A percentile compares a stretch with the other conserved stretches of the same genome.
These are phyloP conservation scores for Dactylellina drechsleri DNA, from an alignment of 2,329 filamentous ascomycete genomes.

Conservation along the genomic window DNA sequence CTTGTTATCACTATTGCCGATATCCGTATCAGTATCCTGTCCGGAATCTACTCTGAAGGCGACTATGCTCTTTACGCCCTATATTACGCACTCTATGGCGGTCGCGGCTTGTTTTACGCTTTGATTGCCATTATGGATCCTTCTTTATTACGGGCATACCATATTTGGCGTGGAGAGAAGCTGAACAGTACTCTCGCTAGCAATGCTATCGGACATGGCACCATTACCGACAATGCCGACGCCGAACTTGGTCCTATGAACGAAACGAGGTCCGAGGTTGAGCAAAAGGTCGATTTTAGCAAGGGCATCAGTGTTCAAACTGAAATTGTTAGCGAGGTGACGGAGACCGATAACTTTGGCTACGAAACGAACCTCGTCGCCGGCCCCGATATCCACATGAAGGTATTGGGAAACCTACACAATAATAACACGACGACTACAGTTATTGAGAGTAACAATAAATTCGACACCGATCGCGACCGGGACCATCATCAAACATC, in stretches of 20 bases:
- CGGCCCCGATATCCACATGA: conserved; percentile 32
- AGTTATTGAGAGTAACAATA: conserved; percentile 43
- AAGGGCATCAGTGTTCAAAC: conserved; percentile 56
- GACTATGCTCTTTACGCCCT: conserved; percentile 56
- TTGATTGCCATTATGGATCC: conserved; percentile 56
- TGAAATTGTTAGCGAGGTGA: conserved; percentile 55
- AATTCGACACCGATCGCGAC: conserved; percentile 22
- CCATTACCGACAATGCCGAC: conserved; percentile 38
- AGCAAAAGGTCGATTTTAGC: conserved; percentile 17
- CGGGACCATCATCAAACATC: conserved; percentile 20
- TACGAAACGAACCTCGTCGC: background rate
- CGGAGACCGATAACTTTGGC: conserved; percentile 50
- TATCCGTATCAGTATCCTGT: conserved; percentile 54
- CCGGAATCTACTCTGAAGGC: conserved; percentile 54
- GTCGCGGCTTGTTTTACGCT: conserved; percentile 56
- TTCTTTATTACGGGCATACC: conserved; percentile 53
- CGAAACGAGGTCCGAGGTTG: background rate
- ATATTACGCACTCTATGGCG: conserved; percentile 57
- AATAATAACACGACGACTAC: conserved; percentile 29
- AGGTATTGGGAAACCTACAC: conserved; percentile 19
- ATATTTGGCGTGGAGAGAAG: conserved; percentile 52
- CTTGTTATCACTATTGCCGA: conserved; percentile 55
- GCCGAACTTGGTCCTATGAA: conserved; percentile 38
- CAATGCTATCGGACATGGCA: conserved; percentile 32
- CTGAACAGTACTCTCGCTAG: conserved; percentile 21